Evolutionary conservation across 768 basidiomycete genomes (phyloP).

Genomic region (Boletus barrowsii): DNA sequence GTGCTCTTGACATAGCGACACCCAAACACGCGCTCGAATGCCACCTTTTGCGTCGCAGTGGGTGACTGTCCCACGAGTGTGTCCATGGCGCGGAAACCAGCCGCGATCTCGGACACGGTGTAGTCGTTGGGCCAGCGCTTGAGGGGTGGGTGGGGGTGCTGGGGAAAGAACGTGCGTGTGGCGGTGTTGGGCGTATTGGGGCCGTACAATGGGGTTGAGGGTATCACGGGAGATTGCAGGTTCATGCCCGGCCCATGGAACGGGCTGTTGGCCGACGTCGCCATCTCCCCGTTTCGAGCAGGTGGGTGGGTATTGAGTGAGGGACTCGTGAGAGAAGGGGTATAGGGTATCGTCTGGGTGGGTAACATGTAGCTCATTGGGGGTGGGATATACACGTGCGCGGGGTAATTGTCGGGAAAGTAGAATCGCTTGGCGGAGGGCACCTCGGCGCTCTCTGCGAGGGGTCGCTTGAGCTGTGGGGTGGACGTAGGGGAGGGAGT

Average conservation of each 20-base stretch:
- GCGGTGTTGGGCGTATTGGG: slow-evolving; percentile 23
- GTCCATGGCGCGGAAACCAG: slow-evolving; percentile 55
- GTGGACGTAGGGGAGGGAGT: slow-evolving; percentile 6
- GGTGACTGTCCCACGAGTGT: slow-evolving; percentile 32
- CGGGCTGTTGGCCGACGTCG: slow-evolving; percentile 10
- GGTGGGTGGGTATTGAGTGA: slow-evolving; percentile 13
- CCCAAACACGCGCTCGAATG: slow-evolving; percentile 70
- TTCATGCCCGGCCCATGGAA: slow-evolving; percentile 13
- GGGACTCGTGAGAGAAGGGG: slow-evolving; percentile 20
- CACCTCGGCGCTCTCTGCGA: slow-evolving; percentile 20
- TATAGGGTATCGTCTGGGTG: slow-evolving; percentile 27
- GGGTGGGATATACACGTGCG: slow-evolving; percentile 30
- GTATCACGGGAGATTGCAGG: slow-evolving; percentile 18
- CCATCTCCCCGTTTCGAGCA: slow-evolving; percentile 13
- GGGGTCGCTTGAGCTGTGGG: slow-evolving; percentile 27
- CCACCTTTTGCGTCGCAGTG: slow-evolving; percentile 58
- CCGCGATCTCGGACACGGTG: slow-evolving; percentile 61
- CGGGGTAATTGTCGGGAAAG: slow-evolving; percentile 24
- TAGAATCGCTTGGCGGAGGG: slow-evolving; percentile 31
- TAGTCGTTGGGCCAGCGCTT: slow-evolving; percentile 80
- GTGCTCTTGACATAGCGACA: slow-evolving; percentile 73
- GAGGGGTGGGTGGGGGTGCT: slow-evolving; percentile 59
- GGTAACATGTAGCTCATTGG: slow-evolving; percentile 28
- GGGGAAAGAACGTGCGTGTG: slow-evolving; percentile 37
- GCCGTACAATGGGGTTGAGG: slow-evolving; percentile 21